Percentiles rank a stretch among this genome's conserved stretches.
Evolutionary conservation across 345 rosid species (phyloP).

Genomic region (Sonneratia caseolaris): DNA sequence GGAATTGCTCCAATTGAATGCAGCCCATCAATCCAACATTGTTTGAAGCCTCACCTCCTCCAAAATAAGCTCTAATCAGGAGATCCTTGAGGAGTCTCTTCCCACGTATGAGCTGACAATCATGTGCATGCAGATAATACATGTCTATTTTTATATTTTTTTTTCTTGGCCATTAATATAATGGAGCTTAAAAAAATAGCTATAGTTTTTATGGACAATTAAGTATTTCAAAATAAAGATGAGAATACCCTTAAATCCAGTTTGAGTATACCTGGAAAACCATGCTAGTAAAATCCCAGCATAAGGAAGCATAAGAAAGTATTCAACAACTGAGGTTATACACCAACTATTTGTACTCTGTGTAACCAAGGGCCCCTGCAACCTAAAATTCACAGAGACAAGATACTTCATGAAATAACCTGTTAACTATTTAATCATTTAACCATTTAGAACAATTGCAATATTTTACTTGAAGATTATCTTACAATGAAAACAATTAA

Average conservation of each 20-base stretch:
- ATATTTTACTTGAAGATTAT: background rate
- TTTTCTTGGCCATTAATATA: background rate
- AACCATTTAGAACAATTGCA: background rate
- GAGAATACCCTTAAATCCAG: background rate
- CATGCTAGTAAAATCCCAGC: conserved; percentile 34
- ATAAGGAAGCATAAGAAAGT: conserved; percentile 52
- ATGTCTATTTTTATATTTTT: background rate
- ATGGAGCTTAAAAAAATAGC: background rate
- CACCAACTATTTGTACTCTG: conserved; percentile 26
- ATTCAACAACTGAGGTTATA: conserved; percentile 28
- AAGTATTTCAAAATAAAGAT: background rate
- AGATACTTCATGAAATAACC: background rate
- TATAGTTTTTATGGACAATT: background rate
- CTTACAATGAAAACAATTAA: background rate
- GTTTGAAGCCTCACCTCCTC: background rate
- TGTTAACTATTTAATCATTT: background rate
- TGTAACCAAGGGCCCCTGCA: conserved; percentile 46
- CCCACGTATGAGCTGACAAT: background rate
- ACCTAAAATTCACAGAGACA: conserved; percentile 21
- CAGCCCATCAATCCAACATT: background rate
- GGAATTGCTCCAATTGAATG: too few relatives aligned
- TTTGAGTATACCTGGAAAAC: conserved; percentile 34
- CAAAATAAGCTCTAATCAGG: background rate
- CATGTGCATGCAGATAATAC: background rate
- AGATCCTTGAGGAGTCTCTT: background rate